Conservation (phyloP, 208 protist species). For the Leishmania tarentolae region DNA sequence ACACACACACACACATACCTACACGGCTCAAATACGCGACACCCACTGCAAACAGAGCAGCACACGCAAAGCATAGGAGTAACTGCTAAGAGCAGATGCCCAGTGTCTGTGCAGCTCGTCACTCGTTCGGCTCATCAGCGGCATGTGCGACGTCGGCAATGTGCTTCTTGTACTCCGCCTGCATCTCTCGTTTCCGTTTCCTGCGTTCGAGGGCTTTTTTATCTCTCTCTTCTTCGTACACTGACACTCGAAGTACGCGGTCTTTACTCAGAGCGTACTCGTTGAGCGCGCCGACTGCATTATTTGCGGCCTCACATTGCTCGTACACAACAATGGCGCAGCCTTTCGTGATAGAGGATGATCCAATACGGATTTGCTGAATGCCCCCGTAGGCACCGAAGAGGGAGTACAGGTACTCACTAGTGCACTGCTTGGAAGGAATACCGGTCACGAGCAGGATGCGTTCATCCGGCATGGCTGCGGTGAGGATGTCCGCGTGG, state of each 20-base stretch:
- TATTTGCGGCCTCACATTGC: constrained; percentile 75
- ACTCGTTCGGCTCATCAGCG: constrained; percentile 13
- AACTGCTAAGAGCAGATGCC: not conserved
- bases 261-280: constrained; percentile 73
- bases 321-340: constrained; percentile 90
- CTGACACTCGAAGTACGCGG: constrained; percentile 66
- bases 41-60: not conserved
- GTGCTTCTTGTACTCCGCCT: constrained; percentile 81
- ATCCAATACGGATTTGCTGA: constrained; percentile 77
- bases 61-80: not conserved
- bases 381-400: constrained; percentile 85
- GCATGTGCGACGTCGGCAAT: constrained; percentile 44
- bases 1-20: not conserved
- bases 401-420: constrained; percentile 82
- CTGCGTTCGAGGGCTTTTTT: constrained; percentile 73
- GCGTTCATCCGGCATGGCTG: constrained; percentile 75
- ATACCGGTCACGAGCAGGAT: constrained; percentile 87
- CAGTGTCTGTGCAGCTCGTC: not conserved
- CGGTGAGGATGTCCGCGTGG: not conserved
- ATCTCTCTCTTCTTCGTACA: constrained; percentile 83
- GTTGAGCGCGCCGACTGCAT: constrained; percentile 68
- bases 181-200: constrained; percentile 79
- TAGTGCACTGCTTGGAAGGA: constrained; percentile 67
- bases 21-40: not conserved
- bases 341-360: constrained; percentile 66